Conservation (phyloP, 257 asterid genomes). For the Buddleja alternifolia region DNA sequence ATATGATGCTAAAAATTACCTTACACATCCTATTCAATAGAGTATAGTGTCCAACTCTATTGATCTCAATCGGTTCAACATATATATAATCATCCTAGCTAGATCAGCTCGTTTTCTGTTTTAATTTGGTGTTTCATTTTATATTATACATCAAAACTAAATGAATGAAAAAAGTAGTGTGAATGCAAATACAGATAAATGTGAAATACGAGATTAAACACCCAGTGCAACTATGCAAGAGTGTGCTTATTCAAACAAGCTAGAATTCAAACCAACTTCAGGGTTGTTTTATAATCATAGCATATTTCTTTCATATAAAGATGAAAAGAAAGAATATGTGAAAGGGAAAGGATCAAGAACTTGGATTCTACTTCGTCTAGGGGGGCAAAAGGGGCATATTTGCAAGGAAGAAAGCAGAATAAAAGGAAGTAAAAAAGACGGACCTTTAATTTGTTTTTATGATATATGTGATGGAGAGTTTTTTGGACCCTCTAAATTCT, state of each 20-base stretch:
- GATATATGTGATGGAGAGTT: constrained; percentile 19
- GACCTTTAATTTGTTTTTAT: constrained; percentile 43
- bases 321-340: constrained; percentile 50
- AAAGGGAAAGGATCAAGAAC: constrained; percentile 30
- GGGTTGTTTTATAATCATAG: constrained; percentile 41
- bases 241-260: constrained; percentile 14
- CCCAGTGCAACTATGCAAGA: no score
- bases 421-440: constrained; percentile 35
- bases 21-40: no score
- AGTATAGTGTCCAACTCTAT: no score
- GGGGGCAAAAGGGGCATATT: constrained; percentile 28
- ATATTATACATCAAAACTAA: no score
- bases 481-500: neutral
- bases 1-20: no score
- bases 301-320: constrained; percentile 42
- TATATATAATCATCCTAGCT: no score
- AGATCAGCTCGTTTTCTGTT: no score
- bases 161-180: no score
- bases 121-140: no score
- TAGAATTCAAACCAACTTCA: constrained; percentile 38
- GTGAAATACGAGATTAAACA: no score
- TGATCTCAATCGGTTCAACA: no score
- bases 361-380: constrained; percentile 31
- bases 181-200: no score
- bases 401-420: constrained; percentile 32